Evolutionary conservation across 1,284 basidiomycete species (phyloP).

Genomic region (Apiotrichum montevideense): DNA sequence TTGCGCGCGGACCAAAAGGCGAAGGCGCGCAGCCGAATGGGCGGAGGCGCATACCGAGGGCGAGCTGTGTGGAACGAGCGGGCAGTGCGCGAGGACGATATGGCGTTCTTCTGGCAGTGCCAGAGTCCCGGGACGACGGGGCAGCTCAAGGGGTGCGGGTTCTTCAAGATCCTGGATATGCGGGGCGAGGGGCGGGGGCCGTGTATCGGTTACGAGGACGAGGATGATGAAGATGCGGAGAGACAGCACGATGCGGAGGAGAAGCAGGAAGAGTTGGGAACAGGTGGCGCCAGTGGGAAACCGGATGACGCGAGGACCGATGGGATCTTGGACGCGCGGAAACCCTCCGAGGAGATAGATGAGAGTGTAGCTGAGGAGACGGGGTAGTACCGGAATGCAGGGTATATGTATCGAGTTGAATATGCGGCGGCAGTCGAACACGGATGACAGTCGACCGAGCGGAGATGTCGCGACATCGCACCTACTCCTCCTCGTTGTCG

Average conservation of each 20-base stretch:
- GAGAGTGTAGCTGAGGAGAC: too few species aligned
- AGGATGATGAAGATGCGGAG: background rate
- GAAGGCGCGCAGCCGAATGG: slow-evolving; percentile 30
- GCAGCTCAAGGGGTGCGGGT: slow-evolving; percentile 73
- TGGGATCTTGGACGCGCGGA: background rate
- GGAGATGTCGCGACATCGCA: too few species aligned
- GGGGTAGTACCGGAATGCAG: background rate
- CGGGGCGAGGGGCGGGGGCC: slow-evolving; percentile 59
- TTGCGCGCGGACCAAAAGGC: slow-evolving; percentile 48
- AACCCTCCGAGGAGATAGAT: too few species aligned
- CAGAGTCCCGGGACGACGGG: slow-evolving; percentile 69
- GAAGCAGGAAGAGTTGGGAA: background rate
- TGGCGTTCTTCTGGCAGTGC: slow-evolving; percentile 79
- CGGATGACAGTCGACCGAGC: too few species aligned
- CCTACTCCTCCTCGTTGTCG: slow-evolving; percentile 20
- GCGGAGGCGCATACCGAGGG: background rate
- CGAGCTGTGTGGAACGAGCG: background rate
- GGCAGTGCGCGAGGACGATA: slow-evolving; percentile 35
- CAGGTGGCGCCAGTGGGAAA: too few species aligned
- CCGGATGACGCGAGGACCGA: too few species aligned
- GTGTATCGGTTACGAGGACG: slow-evolving; percentile 25
- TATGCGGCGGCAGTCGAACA: background rate
- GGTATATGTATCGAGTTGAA: slow-evolving; percentile 2
- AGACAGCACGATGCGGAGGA: background rate
- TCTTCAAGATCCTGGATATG: slow-evolving; percentile 75